A percentile compares a stretch with the other conserved stretches of the same genome.
These are phyloP conservation scores for Casuarina cunninghamiana DNA, from an alignment of 306 rosid genomes.

Conservation along the genomic window DNA sequence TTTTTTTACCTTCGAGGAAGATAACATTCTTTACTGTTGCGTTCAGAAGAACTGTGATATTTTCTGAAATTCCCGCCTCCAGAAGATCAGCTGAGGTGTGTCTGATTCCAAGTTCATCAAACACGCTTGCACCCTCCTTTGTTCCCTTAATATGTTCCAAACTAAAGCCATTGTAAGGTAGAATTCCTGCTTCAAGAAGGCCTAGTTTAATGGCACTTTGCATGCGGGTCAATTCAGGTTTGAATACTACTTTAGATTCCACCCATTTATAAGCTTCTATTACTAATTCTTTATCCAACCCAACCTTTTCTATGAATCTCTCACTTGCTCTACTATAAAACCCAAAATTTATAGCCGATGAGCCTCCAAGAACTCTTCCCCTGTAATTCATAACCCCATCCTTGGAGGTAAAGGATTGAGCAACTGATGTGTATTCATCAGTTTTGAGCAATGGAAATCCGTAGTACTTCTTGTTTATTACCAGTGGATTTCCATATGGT, in stretches of 20 bases:
- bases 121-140: conserved; percentile 65
- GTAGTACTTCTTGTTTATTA: conserved; percentile 49
- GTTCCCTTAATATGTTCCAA: conserved; percentile 72
- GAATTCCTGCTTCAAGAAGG: conserved; percentile 71
- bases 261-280: conserved; percentile 67
- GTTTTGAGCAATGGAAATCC: conserved; percentile 55
- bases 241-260: conserved; percentile 61
- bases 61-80: conserved; percentile 48
- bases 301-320: conserved; percentile 48
- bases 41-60: conserved; percentile 59
- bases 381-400: conserved; percentile 60
- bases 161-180: conserved; percentile 71
- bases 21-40: conserved; percentile 54
- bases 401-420: conserved; percentile 62
- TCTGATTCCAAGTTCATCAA: conserved; percentile 59
- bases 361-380: conserved; percentile 86
- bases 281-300: conserved; percentile 60
- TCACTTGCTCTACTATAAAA: conserved; percentile 78
- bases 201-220: conserved; percentile 66
- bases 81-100: conserved; percentile 73
- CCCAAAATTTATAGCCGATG: conserved; percentile 73
- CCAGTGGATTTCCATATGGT: conserved; percentile 61
- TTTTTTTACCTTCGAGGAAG: too few relatives aligned
- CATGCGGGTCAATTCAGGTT: conserved; percentile 59
- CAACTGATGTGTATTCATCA: conserved; percentile 53